Conservation (phyloP, 805 yeast genomes). For the Jamesozyma piceae region DNA sequence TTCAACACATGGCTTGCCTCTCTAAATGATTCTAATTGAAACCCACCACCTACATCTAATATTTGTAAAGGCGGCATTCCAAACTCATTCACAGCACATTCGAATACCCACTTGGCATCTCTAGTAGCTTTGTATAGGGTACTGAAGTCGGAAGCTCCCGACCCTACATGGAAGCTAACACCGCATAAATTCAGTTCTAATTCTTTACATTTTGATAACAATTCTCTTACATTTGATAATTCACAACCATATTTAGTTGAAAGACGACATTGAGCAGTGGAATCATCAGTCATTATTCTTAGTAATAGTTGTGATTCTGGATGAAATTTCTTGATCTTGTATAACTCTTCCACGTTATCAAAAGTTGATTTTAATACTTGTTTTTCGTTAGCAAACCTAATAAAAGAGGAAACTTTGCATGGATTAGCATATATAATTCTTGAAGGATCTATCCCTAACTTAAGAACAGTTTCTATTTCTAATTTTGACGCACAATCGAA, state of each 20-base stretch:
- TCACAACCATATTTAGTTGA: constrained; percentile 86
- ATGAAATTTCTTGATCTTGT: constrained; percentile 57
- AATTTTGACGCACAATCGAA: constrained; percentile 90
- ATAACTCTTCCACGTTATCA: constrained; percentile 78
- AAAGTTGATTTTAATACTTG: constrained; percentile 71
- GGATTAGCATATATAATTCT: constrained; percentile 89
- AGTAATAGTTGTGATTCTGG: constrained; percentile 64
- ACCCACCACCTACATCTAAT: constrained; percentile 93
- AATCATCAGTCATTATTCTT: constrained; percentile 84
- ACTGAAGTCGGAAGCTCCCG: constrained; percentile 72
- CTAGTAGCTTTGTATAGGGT: constrained; percentile 61
- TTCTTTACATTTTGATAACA: constrained; percentile 53
- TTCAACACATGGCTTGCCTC: constrained; percentile 51
- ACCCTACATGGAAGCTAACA: constrained; percentile 92
- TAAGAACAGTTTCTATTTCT: constrained; percentile 64
- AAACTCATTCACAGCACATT: constrained; percentile 41
- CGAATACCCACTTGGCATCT: constrained; percentile 64
- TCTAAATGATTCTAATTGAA: constrained; percentile 52
- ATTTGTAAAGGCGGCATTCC: constrained; percentile 37
- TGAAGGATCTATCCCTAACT: constrained; percentile 51
- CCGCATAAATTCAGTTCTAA: constrained; percentile 64
- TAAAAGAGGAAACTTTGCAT: constrained; percentile 76
- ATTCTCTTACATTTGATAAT: constrained; percentile 39
- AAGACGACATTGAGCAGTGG: constrained; percentile 74
- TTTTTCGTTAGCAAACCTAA: constrained; percentile 55